A percentile compares a stretch with the other conserved stretches of the same genome.
phyloP scores from a whole-genome alignment of 768 basidiomycete genomes.

The Gautieria morchelliformis region DNA sequence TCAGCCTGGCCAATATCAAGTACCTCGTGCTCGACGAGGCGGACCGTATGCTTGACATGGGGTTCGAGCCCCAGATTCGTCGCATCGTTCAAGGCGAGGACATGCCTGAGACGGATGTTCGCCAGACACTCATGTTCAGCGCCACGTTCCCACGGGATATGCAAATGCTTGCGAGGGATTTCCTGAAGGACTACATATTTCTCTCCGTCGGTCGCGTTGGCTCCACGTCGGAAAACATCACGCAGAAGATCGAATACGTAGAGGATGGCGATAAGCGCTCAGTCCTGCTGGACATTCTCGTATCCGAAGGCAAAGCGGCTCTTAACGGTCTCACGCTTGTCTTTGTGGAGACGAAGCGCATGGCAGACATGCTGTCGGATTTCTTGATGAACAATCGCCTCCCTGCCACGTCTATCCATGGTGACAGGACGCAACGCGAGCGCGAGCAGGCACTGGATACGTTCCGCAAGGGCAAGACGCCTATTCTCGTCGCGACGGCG shows the following conservation, averaged over 20 bases:
- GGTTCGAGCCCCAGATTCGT: conserved; percentile 99
- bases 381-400: conserved; percentile 79
- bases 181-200: conserved; percentile 98
- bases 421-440: conserved; percentile 95
- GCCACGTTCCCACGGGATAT: conserved; percentile 99
- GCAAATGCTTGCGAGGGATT: conserved; percentile 91
- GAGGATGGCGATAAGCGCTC: conserved; percentile 97
- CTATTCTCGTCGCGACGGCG: conserved; percentile 95
- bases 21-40: conserved; percentile 99
- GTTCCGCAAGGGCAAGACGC: conserved; percentile 91
- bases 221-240: conserved; percentile 98
- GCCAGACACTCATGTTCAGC: conserved; percentile 99
- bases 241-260: conserved; percentile 97
- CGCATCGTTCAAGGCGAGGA: conserved; percentile 97
- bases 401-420: conserved; percentile 94
- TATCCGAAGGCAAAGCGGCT: conserved; percentile 53
- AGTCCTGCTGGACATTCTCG: conserved; percentile 87
- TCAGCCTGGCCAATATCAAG: conserved; percentile 92
- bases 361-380: conserved; percentile 98
- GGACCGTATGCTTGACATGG: conserved; percentile 99
- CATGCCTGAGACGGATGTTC: conserved; percentile 87
- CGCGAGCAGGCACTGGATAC: conserved; percentile 92
- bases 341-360: conserved; percentile 99
- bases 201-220: conserved; percentile 97
- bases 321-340: conserved; percentile 67